phyloP scores from a whole-genome alignment of 1,284 basidiomycete species.

The Pholiota adiposa region DNA sequence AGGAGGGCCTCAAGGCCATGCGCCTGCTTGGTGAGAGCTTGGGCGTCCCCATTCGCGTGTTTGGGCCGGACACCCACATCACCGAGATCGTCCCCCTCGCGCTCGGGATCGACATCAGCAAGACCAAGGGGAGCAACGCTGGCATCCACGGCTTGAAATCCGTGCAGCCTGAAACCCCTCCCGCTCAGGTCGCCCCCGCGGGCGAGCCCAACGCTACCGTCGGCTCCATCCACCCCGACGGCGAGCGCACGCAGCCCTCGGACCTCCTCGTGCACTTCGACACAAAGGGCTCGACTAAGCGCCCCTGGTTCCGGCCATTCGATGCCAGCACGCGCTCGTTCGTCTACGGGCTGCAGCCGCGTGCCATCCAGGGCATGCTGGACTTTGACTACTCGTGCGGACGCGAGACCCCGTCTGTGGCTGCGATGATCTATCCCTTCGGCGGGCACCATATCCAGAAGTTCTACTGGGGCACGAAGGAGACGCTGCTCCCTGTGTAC shows the following conservation, averaged over 20 bases:
- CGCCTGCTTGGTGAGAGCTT: constrained; percentile 96
- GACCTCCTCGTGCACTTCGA: constrained; percentile 93
- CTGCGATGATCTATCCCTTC: constrained; percentile 99
- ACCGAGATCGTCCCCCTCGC: constrained; percentile 98
- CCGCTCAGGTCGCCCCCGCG: constrained; percentile 35
- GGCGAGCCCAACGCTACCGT: constrained; percentile 46
- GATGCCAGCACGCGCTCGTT: constrained; percentile 93
- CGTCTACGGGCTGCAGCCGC: constrained; percentile 98
- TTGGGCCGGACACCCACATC: constrained; percentile 98
- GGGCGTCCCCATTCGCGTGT: constrained; percentile 96
- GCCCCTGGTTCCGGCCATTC: constrained; percentile 89
- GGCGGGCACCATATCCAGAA: constrained; percentile 99
- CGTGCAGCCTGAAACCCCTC: constrained; percentile 40
- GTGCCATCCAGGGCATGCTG: constrained; percentile 99
- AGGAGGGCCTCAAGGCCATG: constrained; percentile 99
- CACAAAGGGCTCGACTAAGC: constrained; percentile 44
- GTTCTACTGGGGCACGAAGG: constrained; percentile 99
- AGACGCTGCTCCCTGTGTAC: constrained; percentile 98
- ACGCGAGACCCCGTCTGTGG: constrained; percentile 90
- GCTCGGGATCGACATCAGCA: constrained; percentile 73
- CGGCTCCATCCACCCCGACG: constrained; percentile 80
- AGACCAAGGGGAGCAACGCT: constrained; percentile 34
- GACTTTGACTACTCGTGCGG: constrained; percentile 99
- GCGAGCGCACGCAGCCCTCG: constrained; percentile 82
- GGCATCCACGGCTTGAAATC: constrained; percentile 35